These are phyloP conservation scores for Nymphaea colorata DNA, from an alignment of 164 flowering plant genomes.

Conservation along the genomic window DNA sequence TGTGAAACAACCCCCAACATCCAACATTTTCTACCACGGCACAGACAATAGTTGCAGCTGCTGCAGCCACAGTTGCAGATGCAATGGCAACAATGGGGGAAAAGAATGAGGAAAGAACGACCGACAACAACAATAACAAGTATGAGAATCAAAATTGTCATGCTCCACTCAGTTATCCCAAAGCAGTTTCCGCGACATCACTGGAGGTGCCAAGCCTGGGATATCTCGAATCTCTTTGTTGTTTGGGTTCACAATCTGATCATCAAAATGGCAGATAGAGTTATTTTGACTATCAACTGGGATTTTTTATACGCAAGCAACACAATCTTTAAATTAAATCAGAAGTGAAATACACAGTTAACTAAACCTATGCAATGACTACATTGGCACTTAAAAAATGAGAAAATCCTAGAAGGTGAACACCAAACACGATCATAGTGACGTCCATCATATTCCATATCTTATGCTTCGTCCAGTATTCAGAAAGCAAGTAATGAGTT, in stretches of 20 bases:
- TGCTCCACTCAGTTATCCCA: conserved; percentile 22
- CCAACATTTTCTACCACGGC: background rate
- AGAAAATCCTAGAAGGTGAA: too few species aligned
- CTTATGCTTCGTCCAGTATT: too few species aligned
- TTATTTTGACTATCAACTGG: too few species aligned
- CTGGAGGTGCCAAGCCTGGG: conserved; percentile 94
- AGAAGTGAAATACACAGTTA: too few species aligned
- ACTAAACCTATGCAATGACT: too few species aligned
- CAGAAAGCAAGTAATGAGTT: too few species aligned
- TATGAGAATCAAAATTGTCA: background rate
- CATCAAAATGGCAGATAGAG: background rate
- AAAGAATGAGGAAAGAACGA: background rate
- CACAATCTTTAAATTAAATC: too few species aligned
- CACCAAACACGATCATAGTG: too few species aligned
- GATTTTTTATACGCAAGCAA: too few species aligned
- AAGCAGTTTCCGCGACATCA: conserved; percentile 44
- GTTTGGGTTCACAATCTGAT: conserved; percentile 72
- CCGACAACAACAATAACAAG: too few species aligned
- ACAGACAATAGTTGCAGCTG: background rate
- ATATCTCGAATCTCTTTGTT: conserved; percentile 83
- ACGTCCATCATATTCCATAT: too few species aligned
- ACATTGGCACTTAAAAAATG: too few species aligned
- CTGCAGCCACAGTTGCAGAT: background rate
- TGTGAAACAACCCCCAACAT: background rate
- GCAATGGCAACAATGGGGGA: background rate